phyloP scores from a whole-genome alignment of 202 grass and related monocot species.

The Panicum virgatum region DNA sequence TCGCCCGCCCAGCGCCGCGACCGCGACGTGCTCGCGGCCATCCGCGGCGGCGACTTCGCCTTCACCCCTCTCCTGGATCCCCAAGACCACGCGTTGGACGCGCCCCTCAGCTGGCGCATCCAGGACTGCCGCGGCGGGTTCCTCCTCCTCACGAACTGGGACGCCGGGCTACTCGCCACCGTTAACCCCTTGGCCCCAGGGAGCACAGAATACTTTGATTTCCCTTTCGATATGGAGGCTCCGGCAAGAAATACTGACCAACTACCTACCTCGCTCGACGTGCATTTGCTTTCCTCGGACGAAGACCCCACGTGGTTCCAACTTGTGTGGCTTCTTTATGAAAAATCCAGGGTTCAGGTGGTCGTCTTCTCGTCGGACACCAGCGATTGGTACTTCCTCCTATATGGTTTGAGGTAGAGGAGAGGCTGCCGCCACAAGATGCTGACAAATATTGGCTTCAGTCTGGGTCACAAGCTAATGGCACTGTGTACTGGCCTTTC shows the following conservation, averaged over 20 bases:
- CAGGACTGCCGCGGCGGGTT: background rate
- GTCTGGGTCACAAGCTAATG: background rate
- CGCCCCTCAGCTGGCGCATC: background rate
- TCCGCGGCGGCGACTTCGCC: background rate
- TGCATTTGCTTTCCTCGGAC: background rate
- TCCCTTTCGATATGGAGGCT: background rate
- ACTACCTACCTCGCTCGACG: background rate
- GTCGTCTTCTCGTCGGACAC: background rate
- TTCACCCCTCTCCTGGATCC: background rate
- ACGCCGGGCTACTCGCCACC: background rate
- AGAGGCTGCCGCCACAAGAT: background rate
- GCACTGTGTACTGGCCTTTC: background rate
- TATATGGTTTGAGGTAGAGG: background rate
- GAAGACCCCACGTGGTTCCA: background rate
- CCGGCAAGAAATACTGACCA: background rate
- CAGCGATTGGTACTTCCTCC: too few relatives aligned
- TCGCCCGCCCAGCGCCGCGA: background rate
- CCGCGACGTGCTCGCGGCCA: background rate
- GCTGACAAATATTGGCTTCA: background rate
- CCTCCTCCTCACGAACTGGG: background rate
- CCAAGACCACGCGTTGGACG: too few relatives aligned
- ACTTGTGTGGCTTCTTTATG: background rate
- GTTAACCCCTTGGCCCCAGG: background rate
- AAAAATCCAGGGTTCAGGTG: background rate
- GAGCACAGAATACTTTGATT: background rate